Base-by-base conservation (phyloP, 2,329 filamentous ascomycete genomes). In the Alternaria sp. region DNA sequence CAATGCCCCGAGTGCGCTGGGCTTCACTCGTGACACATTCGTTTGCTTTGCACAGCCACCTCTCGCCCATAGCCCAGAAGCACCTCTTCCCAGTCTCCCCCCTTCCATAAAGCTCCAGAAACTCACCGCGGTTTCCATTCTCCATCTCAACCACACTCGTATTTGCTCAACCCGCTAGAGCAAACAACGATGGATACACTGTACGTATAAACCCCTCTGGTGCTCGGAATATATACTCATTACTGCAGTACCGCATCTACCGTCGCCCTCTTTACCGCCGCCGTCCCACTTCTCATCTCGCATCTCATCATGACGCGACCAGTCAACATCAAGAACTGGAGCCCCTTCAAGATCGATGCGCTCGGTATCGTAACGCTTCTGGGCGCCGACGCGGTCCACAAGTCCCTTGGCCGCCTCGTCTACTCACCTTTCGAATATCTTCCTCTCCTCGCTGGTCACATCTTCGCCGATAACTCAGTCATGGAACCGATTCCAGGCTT, bases 391-490 rank as follows among this genome's bases (percentile, higher is more conserved):
- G 37, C 37, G 37, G n/a, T 41, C 37, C 37, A n/a, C 37, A 41
- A 41, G 37, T 41, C 37, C 15, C 15, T 18, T 41, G 37, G n/a
- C 37, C 37, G 37, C 9, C 37, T 41, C 37, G 37, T 41, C 37
- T 11, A 41, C n/a, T 41, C 37, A 18, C 37, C 37, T 6, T 41
- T 41, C 4, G 37, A 18, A 18, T 41, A 55, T 41, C 30, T 47
- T 55, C 57, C 57, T 26, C 11, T 46, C 25, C 49, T 60, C 26
- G 47, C 57, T 11, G 49, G 23, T 26, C 21, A 57, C 14, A 51
- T 61, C 53, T 49, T 58, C 33, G 53, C 44, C 9, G 45, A 45
- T 23, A 58, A 61, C 46, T 41, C 59, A n/a, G 23, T 61, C 21
- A 28, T 45, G 20, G 53, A 57, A 14, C 41, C 43, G 11, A 25